Evolutionary conservation across 2,329 filamentous ascomycete genomes (phyloP), one percentile per base, ranked within the genome.

Genomic region (Fusarium chlamydosporum): DNA sequence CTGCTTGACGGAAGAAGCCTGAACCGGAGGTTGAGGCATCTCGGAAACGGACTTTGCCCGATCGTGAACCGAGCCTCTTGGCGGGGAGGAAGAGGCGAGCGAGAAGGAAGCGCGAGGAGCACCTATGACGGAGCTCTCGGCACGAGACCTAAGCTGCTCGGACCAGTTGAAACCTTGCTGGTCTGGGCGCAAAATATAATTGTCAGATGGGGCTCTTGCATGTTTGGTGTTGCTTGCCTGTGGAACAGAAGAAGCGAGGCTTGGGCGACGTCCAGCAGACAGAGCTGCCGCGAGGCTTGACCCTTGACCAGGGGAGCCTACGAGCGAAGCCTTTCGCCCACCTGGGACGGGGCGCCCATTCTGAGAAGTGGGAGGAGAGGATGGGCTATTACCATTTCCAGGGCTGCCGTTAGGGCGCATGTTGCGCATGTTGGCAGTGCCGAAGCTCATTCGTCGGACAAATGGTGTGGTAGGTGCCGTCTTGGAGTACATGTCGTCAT

Each of bases 81-180:
- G 77, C 31, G 77, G 80, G 43, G 78, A 80, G 63, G 76, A 75
- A 18, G 83, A 82, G 57, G 84, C 85, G 73, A 89, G 86, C 46
- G 85, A 84, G 76, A 91, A 89, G 45, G 85, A 85, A 45, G 88
- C 82, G 59, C 88, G 85, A 50, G 84, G 85, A 48, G 84, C 79
- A 72, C 84, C 85, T 42, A 85, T 80, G 61, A 90, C 85, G 75
- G 89, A 91, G 81, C 93, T 94, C 83, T 97, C 93, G 75, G 94
- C 94, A 78, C 94, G 92, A 76, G 90, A 91, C 80, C 94, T 93
- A 85, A 97, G 89, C 84, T 97, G 94, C 84, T 97, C 95, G 78
- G 93, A 93, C 92, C 95, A 97, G 82, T 97, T 97, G 87, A 96
- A 97, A 80, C 92, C 93, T 86, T 79, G 77, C 76, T 96, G 93